Conservation (phyloP, 2,329 filamentous ascomycete species). For the Pseudopithomyces maydicus region DNA sequence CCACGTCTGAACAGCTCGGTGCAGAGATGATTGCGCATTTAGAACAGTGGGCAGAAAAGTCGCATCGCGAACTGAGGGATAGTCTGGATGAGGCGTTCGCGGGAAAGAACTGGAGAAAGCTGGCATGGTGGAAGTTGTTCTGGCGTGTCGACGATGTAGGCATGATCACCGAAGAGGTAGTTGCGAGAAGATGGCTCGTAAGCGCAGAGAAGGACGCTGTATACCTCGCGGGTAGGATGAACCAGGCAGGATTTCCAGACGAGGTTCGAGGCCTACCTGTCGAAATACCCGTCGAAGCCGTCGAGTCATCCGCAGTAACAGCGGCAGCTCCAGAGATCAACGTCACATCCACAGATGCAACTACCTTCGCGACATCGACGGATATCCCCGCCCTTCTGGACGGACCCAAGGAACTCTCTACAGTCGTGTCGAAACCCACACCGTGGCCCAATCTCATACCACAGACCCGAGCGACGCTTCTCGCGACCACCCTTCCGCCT, state of each 20-base stretch:
- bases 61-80: conserved; percentile 81
- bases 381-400: neutral
- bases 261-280: conserved; percentile 13
- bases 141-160: conserved; percentile 93
- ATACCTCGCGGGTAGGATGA: conserved; percentile 78
- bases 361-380: neutral
- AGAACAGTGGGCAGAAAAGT: conserved; percentile 74
- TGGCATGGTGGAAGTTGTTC: conserved; percentile 94
- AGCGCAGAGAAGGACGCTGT: conserved; percentile 81
- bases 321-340: conserved; percentile 17
- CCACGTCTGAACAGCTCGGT: conserved; percentile 52
- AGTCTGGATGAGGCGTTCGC: conserved; percentile 79
- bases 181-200: conserved; percentile 76
- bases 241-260: conserved; percentile 62
- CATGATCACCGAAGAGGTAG: conserved; percentile 79
- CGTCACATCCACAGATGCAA: neutral
- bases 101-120: conserved; percentile 75
- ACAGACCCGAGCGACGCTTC: conserved; percentile 62
- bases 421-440: conserved; percentile 32
- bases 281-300: conserved; percentile 16
- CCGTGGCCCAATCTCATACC: conserved; percentile 79
- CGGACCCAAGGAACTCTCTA: conserved; percentile 27
- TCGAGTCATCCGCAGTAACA: conserved; percentile 17
- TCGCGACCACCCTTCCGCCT: conserved; percentile 47
- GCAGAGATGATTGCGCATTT: conserved; percentile 63